Evolutionary conservation across 805 yeast genomes (phyloP), one percentile per base, ranked within the genome.

Genomic region (Saturnispora gosingensis): DNA sequence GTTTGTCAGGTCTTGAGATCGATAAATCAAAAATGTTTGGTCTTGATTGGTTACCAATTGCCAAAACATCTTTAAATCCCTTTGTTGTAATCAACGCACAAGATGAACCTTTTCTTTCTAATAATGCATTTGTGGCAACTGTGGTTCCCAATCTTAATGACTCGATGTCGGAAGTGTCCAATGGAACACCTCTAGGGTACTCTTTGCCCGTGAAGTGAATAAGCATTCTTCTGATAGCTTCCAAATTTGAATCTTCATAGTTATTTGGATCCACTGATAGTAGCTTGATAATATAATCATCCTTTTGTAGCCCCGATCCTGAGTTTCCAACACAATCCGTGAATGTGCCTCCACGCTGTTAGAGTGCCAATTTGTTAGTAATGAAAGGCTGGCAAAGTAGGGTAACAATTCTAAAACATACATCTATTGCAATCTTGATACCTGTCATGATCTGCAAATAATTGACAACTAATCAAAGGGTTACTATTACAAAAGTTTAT

Each of bases 121-220:
- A 73, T 34, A 93, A 74, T 1, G 98, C 97, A 68, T 91, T 91
- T 7, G 98, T 91, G 2, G 99, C 98, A 10, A 89, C 93, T 0
- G 97, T 90, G 4, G 97, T 89, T 3, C 97, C 97, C 85, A 90
- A 83, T 51, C 96, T 73, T 46, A 89, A 80, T 43, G 82, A 77
- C 50, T 79, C 81, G 38, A 88, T 85, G 3, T 68, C 67, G 3
- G 81, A 73, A 1, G 87, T 74, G 53, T 83, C 88, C 53, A 89
- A 66, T 3, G 78, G 81, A 36, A 66, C 65, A 8, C 78, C 78
- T 48, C 86, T 72, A 3, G 89, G 83, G 48, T 86, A 85, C 9
- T 62, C 46, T 6, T 62, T 65, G 1, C 77, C 76, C 1, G 80
- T 76, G 54, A 79, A 78, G 22, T 69, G 67, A 62, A 86, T 95